Evolutionary conservation across 2,329 filamentous ascomycete species (phyloP).

Genomic region (Huntiella decipiens): DNA sequence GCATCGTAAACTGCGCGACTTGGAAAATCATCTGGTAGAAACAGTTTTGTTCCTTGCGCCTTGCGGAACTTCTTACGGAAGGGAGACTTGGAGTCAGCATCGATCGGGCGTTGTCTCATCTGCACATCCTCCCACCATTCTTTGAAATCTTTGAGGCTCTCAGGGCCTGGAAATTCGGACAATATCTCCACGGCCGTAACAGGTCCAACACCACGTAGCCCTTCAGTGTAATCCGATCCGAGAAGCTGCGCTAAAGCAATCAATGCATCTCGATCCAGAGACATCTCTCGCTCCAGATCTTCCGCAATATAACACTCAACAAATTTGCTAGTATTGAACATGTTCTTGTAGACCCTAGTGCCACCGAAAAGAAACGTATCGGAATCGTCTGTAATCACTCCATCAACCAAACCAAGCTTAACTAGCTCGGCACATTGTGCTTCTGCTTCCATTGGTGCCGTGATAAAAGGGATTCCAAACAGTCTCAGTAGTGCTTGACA

Average conservation of each 20-base stretch:
- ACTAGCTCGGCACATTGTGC: constrained; percentile 93
- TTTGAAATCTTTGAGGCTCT: constrained; percentile 53
- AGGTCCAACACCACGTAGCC: constrained; percentile 73
- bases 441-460: constrained; percentile 96
- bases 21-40: constrained; percentile 66
- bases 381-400: constrained; percentile 92
- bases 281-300: constrained; percentile 79
- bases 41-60: constrained; percentile 62
- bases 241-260: constrained; percentile 81
- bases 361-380: constrained; percentile 95
- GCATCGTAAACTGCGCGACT: constrained; percentile 60
- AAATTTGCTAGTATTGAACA: constrained; percentile 97
- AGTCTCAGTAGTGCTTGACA: constrained; percentile 78
- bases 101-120: constrained; percentile 40
- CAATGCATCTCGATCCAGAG: constrained; percentile 66
- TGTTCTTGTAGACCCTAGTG: constrained; percentile 94
- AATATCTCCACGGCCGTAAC: constrained; percentile 90
- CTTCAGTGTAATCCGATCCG: constrained; percentile 89
- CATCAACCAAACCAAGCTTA: constrained; percentile 70
- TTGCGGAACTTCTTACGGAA: constrained; percentile 81
- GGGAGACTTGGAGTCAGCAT: constrained; percentile 35
- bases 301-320: constrained; percentile 81
- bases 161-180: constrained; percentile 55
- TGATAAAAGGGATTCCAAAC: constrained; percentile 91
- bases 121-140: constrained; percentile 81